These are phyloP conservation scores for Daldinia grandis DNA, from an alignment of 495 filamentous ascomycete genomes.

Conservation along the genomic window DNA sequence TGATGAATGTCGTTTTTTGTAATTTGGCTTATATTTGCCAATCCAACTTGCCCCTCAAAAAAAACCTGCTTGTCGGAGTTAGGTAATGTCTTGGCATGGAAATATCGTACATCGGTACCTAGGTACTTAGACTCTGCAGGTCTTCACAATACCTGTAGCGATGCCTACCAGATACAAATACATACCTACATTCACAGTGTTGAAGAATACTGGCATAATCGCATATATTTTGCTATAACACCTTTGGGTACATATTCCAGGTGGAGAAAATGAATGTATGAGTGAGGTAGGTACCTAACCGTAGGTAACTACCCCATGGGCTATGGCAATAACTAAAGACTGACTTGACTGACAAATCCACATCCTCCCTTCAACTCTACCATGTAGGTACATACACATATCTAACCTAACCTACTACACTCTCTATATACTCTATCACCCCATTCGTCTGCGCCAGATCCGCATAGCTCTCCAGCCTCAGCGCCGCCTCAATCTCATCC, in stretches of 20 bases:
- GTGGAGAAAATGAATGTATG: no score
- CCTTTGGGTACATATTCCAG: neutral
- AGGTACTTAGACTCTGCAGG: no score
- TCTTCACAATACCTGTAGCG: no score
- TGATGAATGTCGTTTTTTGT: neutral
- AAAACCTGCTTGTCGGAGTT: no score
- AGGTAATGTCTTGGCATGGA: neutral
- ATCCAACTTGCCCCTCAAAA: neutral
- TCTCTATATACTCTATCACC: constrained; percentile 8
- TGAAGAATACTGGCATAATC: neutral
- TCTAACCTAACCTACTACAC: neutral
- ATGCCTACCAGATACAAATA: no score
- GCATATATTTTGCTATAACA: neutral
- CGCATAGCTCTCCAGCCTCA: constrained; percentile 5
- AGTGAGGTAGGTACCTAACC: no score
- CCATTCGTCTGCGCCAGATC: neutral
- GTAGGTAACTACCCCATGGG: no score
- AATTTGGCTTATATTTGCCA: neutral
- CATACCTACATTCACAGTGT: no score
- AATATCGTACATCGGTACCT: no score
- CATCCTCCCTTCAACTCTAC: neutral
- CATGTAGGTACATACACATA: no score
- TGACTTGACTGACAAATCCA: no score
- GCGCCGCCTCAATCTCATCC: constrained; percentile 11
- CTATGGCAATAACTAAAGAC: neutral